Conservation (phyloP, 805 yeast genomes). For the Ogataea philodendri region DNA sequence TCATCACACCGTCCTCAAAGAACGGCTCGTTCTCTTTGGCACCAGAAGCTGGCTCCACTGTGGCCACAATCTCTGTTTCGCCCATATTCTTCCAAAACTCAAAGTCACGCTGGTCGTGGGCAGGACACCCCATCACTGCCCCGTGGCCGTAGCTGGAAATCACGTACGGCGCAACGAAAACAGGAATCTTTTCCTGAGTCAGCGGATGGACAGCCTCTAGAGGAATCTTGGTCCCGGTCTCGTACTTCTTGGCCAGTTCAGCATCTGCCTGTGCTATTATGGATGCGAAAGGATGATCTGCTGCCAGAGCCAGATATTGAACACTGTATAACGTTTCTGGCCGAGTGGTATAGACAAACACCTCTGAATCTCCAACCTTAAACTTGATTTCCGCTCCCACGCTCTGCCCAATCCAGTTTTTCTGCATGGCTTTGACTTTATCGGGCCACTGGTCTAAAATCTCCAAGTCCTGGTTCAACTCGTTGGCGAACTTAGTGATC, state of each 20-base stretch:
- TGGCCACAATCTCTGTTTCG: conserved; percentile 41
- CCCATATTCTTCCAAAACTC: conserved; percentile 73
- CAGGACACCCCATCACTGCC: conserved; percentile 98
- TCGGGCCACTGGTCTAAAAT: conserved; percentile 76
- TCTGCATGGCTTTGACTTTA: conserved; percentile 87
- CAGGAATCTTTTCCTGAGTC: conserved; percentile 52
- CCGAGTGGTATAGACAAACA: conserved; percentile 78
- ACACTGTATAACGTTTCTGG: conserved; percentile 85
- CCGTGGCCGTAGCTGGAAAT: conserved; percentile 81
- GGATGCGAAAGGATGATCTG: conserved; percentile 61
- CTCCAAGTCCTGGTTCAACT: conserved; percentile 61
- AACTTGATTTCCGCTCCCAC: conserved; percentile 72
- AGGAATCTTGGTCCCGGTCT: conserved; percentile 57
- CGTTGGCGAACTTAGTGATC: conserved; percentile 77
- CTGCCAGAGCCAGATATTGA: conserved; percentile 77
- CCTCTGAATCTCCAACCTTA: conserved; percentile 10
- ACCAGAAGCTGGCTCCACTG: conserved; percentile 42
- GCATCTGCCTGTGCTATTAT: conserved; percentile 38
- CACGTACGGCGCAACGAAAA: conserved; percentile 90
- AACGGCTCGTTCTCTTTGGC: conserved; percentile 21
- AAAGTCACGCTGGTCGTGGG: conserved; percentile 81
- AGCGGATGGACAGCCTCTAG: conserved; percentile 59
- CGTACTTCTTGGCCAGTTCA: conserved; percentile 41
- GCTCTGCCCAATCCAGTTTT: conserved; percentile 91
- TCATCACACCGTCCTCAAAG: conserved; percentile 46